Percentiles rank a stretch among this genome's conserved stretches.
phyloP scores from a whole-genome alignment of 2,329 filamentous ascomycete genomes.

The Exophiala xenobiotica region DNA sequence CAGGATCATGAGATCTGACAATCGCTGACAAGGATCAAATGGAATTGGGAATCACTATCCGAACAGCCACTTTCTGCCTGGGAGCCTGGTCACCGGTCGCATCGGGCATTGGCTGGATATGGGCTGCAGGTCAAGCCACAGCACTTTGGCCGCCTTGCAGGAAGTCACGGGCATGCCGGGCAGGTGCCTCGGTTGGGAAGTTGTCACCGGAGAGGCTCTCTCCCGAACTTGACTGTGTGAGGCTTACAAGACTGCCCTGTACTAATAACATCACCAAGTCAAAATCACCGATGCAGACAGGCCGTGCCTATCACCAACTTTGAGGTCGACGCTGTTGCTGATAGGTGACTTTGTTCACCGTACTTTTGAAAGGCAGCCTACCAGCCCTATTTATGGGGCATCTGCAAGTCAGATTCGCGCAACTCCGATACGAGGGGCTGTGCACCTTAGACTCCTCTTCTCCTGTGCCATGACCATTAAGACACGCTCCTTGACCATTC shows the following conservation, averaged over 20 bases:
- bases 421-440: neutral
- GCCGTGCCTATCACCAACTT: neutral
- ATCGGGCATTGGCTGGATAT: neutral
- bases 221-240: too few relatives aligned
- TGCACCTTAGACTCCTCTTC: neutral
- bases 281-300: neutral
- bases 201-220: too few relatives aligned
- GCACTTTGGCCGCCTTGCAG: neutral
- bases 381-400: slow-evolving; percentile 1
- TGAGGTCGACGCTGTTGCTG: neutral
- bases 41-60: too few relatives aligned
- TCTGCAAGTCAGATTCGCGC: neutral
- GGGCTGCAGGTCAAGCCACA: neutral
- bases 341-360: neutral
- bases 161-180: neutral
- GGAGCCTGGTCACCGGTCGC: neutral
- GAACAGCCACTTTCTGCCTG: neutral
- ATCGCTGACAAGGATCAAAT: too few relatives aligned
- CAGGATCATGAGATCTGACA: neutral
- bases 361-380: neutral
- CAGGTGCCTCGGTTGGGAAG: neutral
- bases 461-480: neutral
- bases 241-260: too few relatives aligned
- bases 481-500: neutral
- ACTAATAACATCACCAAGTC: neutral